A percentile compares a stretch with the other conserved stretches of the same genome.
Evolutionary conservation across 805 yeast species (phyloP).

Genomic region (Saccharomycopsis selenospora): DNA sequence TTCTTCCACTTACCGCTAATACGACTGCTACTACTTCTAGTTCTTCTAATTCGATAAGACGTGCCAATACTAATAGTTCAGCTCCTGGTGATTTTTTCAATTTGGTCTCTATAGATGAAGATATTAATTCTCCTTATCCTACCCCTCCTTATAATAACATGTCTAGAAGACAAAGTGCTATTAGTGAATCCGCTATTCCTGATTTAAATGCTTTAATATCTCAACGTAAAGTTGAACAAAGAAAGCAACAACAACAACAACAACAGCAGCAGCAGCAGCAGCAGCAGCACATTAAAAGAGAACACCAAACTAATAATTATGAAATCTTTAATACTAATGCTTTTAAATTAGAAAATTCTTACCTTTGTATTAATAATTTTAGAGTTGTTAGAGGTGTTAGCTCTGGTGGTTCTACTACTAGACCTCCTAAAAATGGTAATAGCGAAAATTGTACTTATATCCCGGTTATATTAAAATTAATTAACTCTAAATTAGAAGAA

Average conservation of each 20-base stretch:
- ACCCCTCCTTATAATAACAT: constrained; percentile 11
- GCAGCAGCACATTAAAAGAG: constrained; percentile 2
- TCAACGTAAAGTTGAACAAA: constrained; percentile 13
- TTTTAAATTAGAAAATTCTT: neutral
- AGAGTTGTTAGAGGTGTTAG: constrained; percentile 49
- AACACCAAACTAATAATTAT: neutral
- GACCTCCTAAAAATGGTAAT: constrained; percentile 40
- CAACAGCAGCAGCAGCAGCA: neutral
- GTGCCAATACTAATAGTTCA: no score
- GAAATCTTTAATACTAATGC: neutral
- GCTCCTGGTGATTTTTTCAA: constrained; percentile 3
- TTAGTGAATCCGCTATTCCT: neutral
- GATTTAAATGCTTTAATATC: neutral
- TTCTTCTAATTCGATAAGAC: no score
- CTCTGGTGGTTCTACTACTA: constrained; percentile 50
- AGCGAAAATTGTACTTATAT: constrained; percentile 28
- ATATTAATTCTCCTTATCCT: constrained; percentile 7
- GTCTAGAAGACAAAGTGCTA: neutral
- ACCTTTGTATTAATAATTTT: constrained; percentile 24
- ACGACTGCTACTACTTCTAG: no score
- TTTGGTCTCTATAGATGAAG: constrained; percentile 4
- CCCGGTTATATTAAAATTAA: constrained; percentile 43
- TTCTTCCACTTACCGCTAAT: no score
- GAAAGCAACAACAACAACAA: constrained; percentile 1
- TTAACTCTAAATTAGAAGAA: constrained; percentile 40